Evolutionary conservation across 495 filamentous ascomycete species (phyloP), one percentile per base, ranked within the genome.

Genomic region (Gamarada debralockiae): DNA sequence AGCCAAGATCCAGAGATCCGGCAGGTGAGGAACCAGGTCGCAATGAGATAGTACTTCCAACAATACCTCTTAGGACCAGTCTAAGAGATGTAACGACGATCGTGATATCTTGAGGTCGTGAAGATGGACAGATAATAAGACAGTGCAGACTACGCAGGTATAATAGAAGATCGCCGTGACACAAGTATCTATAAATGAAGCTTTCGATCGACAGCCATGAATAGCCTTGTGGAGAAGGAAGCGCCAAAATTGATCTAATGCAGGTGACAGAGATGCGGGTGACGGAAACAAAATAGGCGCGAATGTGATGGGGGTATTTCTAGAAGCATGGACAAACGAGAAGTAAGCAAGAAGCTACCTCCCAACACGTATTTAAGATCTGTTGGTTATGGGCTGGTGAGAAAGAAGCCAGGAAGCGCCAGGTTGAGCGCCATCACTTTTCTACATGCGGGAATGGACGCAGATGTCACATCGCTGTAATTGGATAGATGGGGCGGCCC

Each of bases 241-340:
- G 23, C 57, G 62, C 60, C 50, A 61, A 53, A 60, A 46, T 56
- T 8, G 60, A 43, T 34, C 60, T 48, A 47, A 65, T 63, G 55
- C 65, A 66, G 50, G 63, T 59, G 62, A 63, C 48, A 59, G 27
- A 61, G 56, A 31, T 62, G 59, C 53, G 44, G 55, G 47, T 38
- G 56, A 56, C 12, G 50, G 61, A 52, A 59, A 56, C 60, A 54
- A 39, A 23, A 56, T 59, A 63, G 47, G 60, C 57, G 57, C 57
- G 56, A 48, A 49, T 39, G 47, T 53, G 25, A 27, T 15, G 22
- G n/a, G 4, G 38, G 50, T 62, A 53, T 59, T 50, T 53, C 53
- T 39, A 57, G 45, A 56, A 52, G 38, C 25, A 48, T 18, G 37
- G 17, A 14, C 17, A 55, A 53, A 44, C 44, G 2, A 17, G 44